Evolutionary conservation across 2,329 filamentous ascomycete genomes (phyloP), one percentile per base, ranked within the genome.

Genomic region (Colletotrichum sp.): DNA sequence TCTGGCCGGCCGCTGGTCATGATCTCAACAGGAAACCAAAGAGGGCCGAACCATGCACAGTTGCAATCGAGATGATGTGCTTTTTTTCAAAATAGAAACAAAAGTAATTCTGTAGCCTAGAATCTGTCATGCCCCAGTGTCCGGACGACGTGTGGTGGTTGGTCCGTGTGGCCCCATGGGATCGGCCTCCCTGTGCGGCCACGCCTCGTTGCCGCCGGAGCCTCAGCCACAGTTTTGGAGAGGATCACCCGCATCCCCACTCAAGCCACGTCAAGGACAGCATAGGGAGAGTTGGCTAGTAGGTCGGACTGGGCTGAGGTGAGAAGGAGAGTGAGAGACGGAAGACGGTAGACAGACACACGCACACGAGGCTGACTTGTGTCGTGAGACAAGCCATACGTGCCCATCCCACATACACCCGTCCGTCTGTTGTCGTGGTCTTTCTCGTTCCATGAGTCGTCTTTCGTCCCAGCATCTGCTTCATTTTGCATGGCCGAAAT

Each of bases 1-100:
- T 9, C 24, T 32, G 65, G 65, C 52, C 52, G 55, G 52, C 36
- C 34, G 24, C 16, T 55, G 24, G 21, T 10, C 18, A 26, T n/a
- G 28, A 18, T 68, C n/a, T 24, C 30, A 3, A 34, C n/a, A 24
- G 44, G n/a, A 32, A 70, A 49, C 8, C 18, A n/a, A 28, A 52
- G 36, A 21, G 49, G 8, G 36, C 16, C 16, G 21, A 30, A 34
- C 16, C 30, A 68, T 16, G 28, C 8, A 55, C 60, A 30, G 28
- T 24, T 10, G 15, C 30, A 21, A 67, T 63, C 26, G 55, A 44
- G 63, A 62, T 55, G 28, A 60, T 63, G 36, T 44, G 30, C 28
- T n/a, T n/a, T 73, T 73, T 49, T n/a, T 73, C 57, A 63, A 73
- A 73, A 68, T 73, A 76, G 70, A 63, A 73, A 64, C 39, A 34